A percentile compares a stretch with the other conserved stretches of the same genome.
These are phyloP conservation scores for Linnemannia zychae DNA, from an alignment of 192 early-diverging fungal species.

Conservation along the genomic window DNA sequence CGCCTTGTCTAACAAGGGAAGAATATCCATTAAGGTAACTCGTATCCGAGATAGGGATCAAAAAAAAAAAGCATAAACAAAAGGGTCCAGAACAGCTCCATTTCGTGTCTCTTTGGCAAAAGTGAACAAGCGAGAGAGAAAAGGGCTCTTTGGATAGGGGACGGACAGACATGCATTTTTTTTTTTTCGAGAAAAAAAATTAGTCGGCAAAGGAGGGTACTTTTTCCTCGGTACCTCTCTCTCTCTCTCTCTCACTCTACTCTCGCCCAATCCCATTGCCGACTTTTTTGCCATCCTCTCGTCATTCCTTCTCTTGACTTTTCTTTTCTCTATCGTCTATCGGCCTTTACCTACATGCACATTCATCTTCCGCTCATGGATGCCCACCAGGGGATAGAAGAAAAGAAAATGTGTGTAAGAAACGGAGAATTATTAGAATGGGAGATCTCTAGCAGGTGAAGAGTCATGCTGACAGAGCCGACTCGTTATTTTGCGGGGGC, in stretches of 20 bases:
- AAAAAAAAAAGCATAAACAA: neutral
- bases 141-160: neutral
- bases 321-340: neutral
- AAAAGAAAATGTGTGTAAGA: neutral
- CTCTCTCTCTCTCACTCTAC: neutral
- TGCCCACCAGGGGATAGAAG: neutral
- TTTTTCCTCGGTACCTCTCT: neutral
- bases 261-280: neutral
- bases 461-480: neutral
- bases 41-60: neutral
- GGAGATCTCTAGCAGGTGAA: neutral
- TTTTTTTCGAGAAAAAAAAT: neutral
- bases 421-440: conserved; percentile 3
- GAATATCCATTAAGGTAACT: neutral
- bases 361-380: too few species aligned
- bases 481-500: neutral
- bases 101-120: neutral
- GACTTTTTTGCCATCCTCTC: neutral
- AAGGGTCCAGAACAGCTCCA: conserved; percentile 10
- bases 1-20: neutral
- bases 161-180: neutral
- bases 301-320: neutral
- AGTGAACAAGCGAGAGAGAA: neutral
- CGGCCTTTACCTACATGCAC: neutral
- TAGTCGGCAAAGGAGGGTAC: neutral